phyloP scores from a whole-genome alignment of 768 basidiomycete genomes.

The Rhodosporidiobolus sp. region DNA sequence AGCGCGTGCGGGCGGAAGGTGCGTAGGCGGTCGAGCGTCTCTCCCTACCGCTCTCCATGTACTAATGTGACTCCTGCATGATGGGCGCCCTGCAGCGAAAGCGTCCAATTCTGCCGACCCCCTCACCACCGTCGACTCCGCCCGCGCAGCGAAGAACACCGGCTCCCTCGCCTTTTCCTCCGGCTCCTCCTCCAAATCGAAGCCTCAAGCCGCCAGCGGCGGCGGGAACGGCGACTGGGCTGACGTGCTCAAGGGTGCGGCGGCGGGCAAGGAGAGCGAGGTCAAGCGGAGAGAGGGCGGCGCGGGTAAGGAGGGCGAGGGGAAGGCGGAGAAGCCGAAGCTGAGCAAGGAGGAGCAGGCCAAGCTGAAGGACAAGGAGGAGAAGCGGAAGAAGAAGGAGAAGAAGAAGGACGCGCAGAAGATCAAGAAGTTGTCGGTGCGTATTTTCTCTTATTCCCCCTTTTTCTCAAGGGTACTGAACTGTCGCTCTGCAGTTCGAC shows the following conservation, averaged over 20 bases:
- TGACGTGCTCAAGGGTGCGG: background rate
- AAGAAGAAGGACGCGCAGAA: too few relatives aligned
- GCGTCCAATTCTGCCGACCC: too few relatives aligned
- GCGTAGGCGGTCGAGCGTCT: too few relatives aligned
- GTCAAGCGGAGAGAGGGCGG: constrained; percentile 18
- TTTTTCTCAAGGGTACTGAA: too few relatives aligned
- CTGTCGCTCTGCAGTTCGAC: too few relatives aligned
- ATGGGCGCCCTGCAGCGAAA: too few relatives aligned
- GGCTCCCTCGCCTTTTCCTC: constrained; percentile 25
- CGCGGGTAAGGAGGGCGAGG: constrained; percentile 1
- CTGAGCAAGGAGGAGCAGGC: constrained; percentile 1
- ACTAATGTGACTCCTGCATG: too few relatives aligned
- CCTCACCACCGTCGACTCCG: too few relatives aligned
- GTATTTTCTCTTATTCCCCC: too few relatives aligned
- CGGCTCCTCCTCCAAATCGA: constrained; percentile 5
- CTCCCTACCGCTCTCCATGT: too few relatives aligned
- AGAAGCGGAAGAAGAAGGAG: constrained; percentile 17
- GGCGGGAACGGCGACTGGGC: constrained; percentile 19
- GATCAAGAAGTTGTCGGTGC: too few relatives aligned
- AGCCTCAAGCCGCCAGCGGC: background rate
- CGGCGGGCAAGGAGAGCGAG: too few relatives aligned
- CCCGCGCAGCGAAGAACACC: background rate
- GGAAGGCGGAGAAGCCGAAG: constrained; percentile 10
- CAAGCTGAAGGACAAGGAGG: constrained; percentile 20
- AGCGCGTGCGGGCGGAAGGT: constrained; percentile 7